Percentiles rank a stretch among this genome's conserved stretches.
Conservation (phyloP, 129 eudicot genomes). For the Artemisia tridentata region DNA sequence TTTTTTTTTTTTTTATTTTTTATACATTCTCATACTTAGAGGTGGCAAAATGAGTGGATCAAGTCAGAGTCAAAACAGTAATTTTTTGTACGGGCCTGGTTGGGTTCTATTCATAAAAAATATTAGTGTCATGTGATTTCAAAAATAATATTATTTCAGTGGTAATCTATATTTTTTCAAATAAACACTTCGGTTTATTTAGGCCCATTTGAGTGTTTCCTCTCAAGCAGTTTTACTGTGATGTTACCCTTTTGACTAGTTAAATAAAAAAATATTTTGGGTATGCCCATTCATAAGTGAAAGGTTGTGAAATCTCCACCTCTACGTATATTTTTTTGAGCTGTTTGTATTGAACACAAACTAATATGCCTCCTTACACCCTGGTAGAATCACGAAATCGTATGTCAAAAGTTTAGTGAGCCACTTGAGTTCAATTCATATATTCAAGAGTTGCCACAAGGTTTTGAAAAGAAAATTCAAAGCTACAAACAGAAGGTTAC, state of each 20-base stretch:
- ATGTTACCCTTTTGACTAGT: background rate
- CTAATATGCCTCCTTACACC: conserved; percentile 14
- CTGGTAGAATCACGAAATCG: conserved; percentile 52
- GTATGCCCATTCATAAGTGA: background rate
- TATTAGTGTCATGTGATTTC: background rate
- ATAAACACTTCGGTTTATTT: background rate
- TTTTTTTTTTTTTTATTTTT: conserved; percentile 5
- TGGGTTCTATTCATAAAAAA: background rate
- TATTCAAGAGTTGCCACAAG: conserved; percentile 58
- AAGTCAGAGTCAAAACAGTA: background rate
- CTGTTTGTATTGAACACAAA: conserved; percentile 22
- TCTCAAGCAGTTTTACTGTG: background rate
- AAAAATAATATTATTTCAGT: background rate
- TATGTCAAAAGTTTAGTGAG: conserved; percentile 40
- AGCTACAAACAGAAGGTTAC: conserved; percentile 25
- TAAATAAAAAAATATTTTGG: background rate
- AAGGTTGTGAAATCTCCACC: background rate
- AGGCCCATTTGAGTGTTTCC: background rate
- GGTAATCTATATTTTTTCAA: background rate
- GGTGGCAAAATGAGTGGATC: conserved; percentile 6
- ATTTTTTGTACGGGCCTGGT: background rate
- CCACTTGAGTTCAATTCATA: conserved; percentile 54
- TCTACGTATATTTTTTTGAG: background rate
- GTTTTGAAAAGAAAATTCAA: conserved; percentile 43
- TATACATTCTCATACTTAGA: background rate